A percentile compares a stretch with the other conserved stretches of the same genome.
Conservation (phyloP, 148 eudicot genomes). For the Drosera capensis region DNA sequence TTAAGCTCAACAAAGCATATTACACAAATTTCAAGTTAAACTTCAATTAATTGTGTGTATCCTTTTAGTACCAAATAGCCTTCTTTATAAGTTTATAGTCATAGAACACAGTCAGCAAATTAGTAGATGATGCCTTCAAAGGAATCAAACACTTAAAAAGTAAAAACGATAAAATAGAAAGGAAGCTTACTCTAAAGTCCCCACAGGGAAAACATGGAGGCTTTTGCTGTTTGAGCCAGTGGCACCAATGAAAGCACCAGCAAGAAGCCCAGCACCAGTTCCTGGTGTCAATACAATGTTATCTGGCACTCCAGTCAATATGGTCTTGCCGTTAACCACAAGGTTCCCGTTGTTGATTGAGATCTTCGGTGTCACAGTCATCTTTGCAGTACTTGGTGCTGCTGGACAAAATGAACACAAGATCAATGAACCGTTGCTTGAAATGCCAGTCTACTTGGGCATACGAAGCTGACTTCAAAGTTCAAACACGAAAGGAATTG, state of each 20-base stretch:
- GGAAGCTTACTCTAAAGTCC: slow-evolving; percentile 67
- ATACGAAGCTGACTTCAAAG: no score
- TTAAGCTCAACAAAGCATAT: background rate
- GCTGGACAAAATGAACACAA: slow-evolving; percentile 4
- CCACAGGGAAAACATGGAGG: slow-evolving; percentile 77
- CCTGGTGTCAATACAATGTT: slow-evolving; percentile 63
- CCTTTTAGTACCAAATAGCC: no score
- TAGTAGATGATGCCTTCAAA: background rate
- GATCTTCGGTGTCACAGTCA: slow-evolving; percentile 69
- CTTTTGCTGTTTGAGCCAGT: slow-evolving; percentile 44
- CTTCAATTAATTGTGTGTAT: background rate
- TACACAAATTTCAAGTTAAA: background rate
- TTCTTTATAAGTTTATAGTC: no score
- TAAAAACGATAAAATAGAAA: background rate
- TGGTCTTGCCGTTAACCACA: slow-evolving; percentile 68
- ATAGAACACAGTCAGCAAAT: background rate
- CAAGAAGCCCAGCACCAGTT: slow-evolving; percentile 37
- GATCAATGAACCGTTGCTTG: no score
- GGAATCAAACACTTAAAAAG: background rate
- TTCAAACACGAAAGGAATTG: no score
- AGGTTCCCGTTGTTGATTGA: slow-evolving; percentile 56
- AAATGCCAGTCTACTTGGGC: no score
- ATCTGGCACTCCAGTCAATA: slow-evolving; percentile 63
- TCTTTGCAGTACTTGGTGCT: slow-evolving; percentile 16
- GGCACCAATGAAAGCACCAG: slow-evolving; percentile 76